A percentile compares a stretch with the other conserved stretches of the same genome.
Conservation (phyloP, 768 basidiomycete species). For the Auriscalpium vulgare region DNA sequence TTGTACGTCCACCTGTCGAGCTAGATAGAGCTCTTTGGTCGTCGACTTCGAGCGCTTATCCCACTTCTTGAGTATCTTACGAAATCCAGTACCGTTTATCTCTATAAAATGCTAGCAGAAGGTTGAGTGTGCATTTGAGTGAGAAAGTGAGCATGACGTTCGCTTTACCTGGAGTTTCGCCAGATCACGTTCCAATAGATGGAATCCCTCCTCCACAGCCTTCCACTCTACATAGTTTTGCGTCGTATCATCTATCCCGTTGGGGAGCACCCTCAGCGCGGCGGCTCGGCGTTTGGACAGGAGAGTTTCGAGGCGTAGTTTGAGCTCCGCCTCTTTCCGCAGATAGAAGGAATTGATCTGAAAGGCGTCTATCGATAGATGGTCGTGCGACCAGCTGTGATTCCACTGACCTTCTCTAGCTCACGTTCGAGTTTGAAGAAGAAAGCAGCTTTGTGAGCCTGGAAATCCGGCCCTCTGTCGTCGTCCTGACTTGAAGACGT, state of each 20-base stretch:
- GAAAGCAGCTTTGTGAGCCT: conserved; percentile 93
- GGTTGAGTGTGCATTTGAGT: conserved; percentile 9
- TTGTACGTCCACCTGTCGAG: conserved; percentile 97
- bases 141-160: conserved; percentile 1
- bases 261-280: conserved; percentile 62
- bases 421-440: conserved; percentile 98
- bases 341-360: conserved; percentile 98
- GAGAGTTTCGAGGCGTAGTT: conserved; percentile 84
- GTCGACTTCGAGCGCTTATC: conserved; percentile 93
- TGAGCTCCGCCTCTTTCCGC: conserved; percentile 93
- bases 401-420: conserved; percentile 75
- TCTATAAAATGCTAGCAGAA: conserved; percentile 82
- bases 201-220: conserved; percentile 94
- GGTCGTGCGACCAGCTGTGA: not conserved
- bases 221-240: conserved; percentile 83
- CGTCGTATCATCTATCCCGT: conserved; percentile 51
- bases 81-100: conserved; percentile 93
- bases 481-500: conserved; percentile 56
- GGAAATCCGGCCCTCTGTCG: conserved; percentile 77
- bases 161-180: conserved; percentile 81
- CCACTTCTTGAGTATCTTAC: conserved; percentile 97
- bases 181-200: conserved; percentile 87
- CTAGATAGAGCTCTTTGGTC: conserved; percentile 94
- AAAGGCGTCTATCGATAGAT: conserved; percentile 2
- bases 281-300: conserved; percentile 89